These are phyloP conservation scores for Eimeria falciformis DNA, from an alignment of 169 alveolate species.

Conservation along the genomic window DNA sequence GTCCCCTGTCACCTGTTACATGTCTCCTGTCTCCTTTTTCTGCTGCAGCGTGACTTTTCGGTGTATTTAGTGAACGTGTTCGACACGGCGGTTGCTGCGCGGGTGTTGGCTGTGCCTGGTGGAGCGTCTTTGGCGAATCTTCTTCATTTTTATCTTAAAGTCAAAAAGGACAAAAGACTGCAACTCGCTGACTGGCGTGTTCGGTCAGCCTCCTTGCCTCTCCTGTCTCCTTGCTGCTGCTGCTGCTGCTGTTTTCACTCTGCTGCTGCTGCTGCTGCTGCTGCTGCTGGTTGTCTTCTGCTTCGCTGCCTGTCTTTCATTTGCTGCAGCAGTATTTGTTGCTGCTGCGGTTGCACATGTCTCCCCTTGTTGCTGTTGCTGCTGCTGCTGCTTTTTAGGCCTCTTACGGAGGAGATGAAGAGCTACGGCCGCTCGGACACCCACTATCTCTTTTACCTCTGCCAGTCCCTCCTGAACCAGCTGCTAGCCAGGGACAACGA, in stretches of 20 bases:
- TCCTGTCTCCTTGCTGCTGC: neutral
- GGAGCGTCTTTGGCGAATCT: slow-evolving; percentile 89
- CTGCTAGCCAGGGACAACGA: slow-evolving; percentile 59
- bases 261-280: slow-evolving; percentile 31
- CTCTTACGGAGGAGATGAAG: slow-evolving; percentile 90
- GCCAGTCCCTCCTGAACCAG: slow-evolving; percentile 56
- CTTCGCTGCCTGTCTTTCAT: neutral
- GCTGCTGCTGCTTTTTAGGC: slow-evolving; percentile 82
- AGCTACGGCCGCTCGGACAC: slow-evolving; percentile 95
- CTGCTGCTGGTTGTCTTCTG: neutral
- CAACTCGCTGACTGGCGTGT: slow-evolving; percentile 96
- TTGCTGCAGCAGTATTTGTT: neutral
- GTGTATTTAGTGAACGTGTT: slow-evolving; percentile 94
- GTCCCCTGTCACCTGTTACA: neutral
- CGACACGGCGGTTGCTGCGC: slow-evolving; percentile 96
- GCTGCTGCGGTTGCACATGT: neutral
- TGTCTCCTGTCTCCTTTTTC: neutral
- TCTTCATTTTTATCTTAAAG: slow-evolving; percentile 86
- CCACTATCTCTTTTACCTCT: slow-evolving; percentile 90
- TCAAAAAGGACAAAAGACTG: slow-evolving; percentile 91
- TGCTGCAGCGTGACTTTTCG: slow-evolving; percentile 94
- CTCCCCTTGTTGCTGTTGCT: slow-evolving; percentile 4
- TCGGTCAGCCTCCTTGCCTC: slow-evolving; percentile 51
- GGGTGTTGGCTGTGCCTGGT: slow-evolving; percentile 87
- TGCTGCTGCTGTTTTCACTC: neutral